Conservation (phyloP, 108 stramenopile species). For the Cyclotella distinguenda region DNA sequence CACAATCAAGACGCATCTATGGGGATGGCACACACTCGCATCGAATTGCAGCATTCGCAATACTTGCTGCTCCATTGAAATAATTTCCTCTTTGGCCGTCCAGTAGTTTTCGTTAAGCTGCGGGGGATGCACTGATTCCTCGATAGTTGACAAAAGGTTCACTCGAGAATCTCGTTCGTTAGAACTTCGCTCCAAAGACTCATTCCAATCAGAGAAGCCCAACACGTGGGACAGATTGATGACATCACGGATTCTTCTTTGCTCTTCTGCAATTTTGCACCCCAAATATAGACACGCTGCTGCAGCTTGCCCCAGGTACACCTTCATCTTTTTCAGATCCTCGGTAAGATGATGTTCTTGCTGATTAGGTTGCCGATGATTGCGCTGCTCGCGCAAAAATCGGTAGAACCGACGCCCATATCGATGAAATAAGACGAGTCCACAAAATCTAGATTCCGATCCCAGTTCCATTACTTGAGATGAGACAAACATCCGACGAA, state of each 20-base stretch:
- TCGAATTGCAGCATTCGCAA: constrained; percentile 79
- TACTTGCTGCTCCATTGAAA: constrained; percentile 70
- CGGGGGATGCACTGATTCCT: constrained; percentile 29
- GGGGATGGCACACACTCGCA: constrained; percentile 65
- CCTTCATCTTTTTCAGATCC: constrained; percentile 34
- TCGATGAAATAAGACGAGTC: constrained; percentile 64
- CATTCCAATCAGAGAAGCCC: constrained; percentile 31
- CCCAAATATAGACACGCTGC: constrained; percentile 71
- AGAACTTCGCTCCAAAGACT: neutral
- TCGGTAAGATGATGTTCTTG: constrained; percentile 13
- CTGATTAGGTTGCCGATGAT: constrained; percentile 7
- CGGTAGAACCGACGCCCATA: constrained; percentile 38
- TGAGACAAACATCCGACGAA: constrained; percentile 59
- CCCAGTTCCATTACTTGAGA: constrained; percentile 55
- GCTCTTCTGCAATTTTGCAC: constrained; percentile 77
- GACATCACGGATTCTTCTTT: constrained; percentile 75
- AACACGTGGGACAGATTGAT: constrained; percentile 66
- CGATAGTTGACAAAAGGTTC: constrained; percentile 7
- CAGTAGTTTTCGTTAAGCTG: constrained; percentile 71
- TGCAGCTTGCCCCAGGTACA: constrained; percentile 49
- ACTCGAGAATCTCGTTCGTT: constrained; percentile 1
- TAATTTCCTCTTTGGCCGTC: constrained; percentile 63
- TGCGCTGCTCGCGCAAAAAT: neutral
- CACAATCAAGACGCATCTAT: constrained; percentile 59
- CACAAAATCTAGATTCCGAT: constrained; percentile 65